Conservation (phyloP, 2,329 filamentous ascomycete species). For the Nemania sp. region DNA sequence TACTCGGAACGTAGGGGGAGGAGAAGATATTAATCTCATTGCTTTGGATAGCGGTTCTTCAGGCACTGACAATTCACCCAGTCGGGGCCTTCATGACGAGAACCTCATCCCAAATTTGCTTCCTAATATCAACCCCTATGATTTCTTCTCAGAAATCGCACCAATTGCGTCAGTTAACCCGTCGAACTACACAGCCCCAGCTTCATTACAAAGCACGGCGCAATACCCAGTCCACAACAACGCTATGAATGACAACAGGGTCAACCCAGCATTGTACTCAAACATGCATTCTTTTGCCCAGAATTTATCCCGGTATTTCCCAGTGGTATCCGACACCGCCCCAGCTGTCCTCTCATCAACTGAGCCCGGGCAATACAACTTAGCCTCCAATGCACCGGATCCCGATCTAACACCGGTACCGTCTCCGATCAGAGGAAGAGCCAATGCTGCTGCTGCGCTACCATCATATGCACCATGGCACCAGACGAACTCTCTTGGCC, state of each 20-base stretch:
- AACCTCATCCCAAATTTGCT: not conserved
- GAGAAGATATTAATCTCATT: not conserved
- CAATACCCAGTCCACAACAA: not conserved
- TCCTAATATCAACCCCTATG: not conserved
- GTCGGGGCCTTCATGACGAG: not conserved
- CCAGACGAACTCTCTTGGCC: not conserved
- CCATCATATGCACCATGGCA: not conserved
- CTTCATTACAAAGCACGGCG: not conserved
- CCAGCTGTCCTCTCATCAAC: not conserved
- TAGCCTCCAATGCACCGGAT: not conserved
- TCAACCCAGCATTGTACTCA: not conserved
- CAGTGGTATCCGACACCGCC: not conserved
- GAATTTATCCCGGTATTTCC: not conserved
- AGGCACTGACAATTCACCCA: not conserved
- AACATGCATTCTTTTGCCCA: not conserved
- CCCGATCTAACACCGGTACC: not conserved
- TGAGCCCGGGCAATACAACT: not conserved
- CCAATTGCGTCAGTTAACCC: not conserved
- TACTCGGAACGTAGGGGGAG: not conserved
- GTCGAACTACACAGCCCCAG: not conserved
- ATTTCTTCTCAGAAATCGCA: not conserved
- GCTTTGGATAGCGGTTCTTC: not conserved
- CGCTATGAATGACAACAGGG: not conserved
- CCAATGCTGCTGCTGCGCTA: not conserved
- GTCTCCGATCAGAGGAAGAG: not conserved